Conservation (phyloP, 805 yeast genomes). For the Lachancea dasiensis region DNA sequence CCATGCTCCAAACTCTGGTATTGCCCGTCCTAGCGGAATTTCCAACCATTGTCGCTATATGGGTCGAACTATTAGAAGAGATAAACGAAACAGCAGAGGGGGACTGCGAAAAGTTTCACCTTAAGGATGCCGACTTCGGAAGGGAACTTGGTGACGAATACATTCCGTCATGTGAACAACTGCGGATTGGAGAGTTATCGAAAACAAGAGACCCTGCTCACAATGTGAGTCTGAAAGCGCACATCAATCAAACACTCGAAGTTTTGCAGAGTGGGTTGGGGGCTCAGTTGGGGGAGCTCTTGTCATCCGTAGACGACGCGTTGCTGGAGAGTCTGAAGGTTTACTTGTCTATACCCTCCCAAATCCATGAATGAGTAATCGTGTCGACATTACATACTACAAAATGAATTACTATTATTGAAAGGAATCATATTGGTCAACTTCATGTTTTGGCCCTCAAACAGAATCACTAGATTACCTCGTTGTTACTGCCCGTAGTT, state of each 20-base stretch:
- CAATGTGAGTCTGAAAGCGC: constrained; percentile 43
- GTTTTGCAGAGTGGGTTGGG: constrained; percentile 26
- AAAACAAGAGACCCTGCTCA: constrained; percentile 47
- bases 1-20: constrained; percentile 39
- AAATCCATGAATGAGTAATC: not conserved
- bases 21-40: constrained; percentile 28
- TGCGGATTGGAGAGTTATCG: constrained; percentile 36
- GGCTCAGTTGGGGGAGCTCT: constrained; percentile 19
- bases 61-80: constrained; percentile 64
- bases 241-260: constrained; percentile 33
- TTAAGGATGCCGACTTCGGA: constrained; percentile 32
- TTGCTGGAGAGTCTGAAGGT: constrained; percentile 26
- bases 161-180: constrained; percentile 37
- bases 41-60: constrained; percentile 34
- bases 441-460: not conserved
- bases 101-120: constrained; percentile 49
- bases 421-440: not conserved
- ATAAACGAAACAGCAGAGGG: constrained; percentile 55
- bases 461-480: not conserved
- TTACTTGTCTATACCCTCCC: constrained; percentile 18
- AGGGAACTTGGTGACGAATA: constrained; percentile 26
- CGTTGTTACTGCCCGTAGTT: not conserved
- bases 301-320: constrained; percentile 18
- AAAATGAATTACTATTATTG: no score
- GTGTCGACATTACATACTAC: not conserved